phyloP scores from a whole-genome alignment of 2,329 filamentous ascomycete genomes.

The Polytolypa hystricis region DNA sequence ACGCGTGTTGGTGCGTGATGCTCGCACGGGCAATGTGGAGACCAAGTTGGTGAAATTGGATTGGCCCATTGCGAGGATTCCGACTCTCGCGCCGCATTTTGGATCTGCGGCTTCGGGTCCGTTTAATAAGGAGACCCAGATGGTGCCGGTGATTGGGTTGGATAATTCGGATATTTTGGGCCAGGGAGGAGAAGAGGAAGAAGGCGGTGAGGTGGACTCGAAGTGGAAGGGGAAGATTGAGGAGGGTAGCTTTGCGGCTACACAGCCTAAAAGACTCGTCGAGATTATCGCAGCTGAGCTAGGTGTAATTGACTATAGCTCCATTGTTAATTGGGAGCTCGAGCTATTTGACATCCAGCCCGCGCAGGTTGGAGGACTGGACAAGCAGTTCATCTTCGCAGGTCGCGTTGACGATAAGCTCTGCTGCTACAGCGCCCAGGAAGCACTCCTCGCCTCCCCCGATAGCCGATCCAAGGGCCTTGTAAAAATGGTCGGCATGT shows the following conservation, averaged over 20 bases:
- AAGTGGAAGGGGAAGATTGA: constrained; percentile 26
- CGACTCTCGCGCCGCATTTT: constrained; percentile 89
- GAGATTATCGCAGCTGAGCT: constrained; percentile 69
- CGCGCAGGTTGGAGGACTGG: constrained; percentile 69
- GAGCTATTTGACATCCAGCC: constrained; percentile 89
- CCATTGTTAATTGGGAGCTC: constrained; percentile 91
- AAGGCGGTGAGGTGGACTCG: constrained; percentile 17
- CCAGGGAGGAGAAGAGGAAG: constrained; percentile 15
- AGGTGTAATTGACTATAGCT: constrained; percentile 58
- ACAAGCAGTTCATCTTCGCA: constrained; percentile 89
- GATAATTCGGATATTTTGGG: constrained; percentile 54
- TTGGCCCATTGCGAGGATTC: constrained; percentile 88
- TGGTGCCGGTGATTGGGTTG: constrained; percentile 85
- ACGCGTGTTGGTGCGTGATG: constrained; percentile 70
- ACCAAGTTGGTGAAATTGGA: constrained; percentile 79
- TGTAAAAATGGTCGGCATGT: constrained; percentile 85
- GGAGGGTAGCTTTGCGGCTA: constrained; percentile 62
- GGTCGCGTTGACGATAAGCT: constrained; percentile 96
- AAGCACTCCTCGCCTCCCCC: constrained; percentile 63
- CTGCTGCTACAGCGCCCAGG: constrained; percentile 83
- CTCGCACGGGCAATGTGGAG: constrained; percentile 60
- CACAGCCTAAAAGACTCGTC: constrained; percentile 76
- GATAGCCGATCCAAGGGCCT: constrained; percentile 43
- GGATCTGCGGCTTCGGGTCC: constrained; percentile 56
- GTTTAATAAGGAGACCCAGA: constrained; percentile 82